Evolutionary conservation across 2,329 filamentous ascomycete species (phyloP).

Genomic region (Teratosphaeria nubilosa): DNA sequence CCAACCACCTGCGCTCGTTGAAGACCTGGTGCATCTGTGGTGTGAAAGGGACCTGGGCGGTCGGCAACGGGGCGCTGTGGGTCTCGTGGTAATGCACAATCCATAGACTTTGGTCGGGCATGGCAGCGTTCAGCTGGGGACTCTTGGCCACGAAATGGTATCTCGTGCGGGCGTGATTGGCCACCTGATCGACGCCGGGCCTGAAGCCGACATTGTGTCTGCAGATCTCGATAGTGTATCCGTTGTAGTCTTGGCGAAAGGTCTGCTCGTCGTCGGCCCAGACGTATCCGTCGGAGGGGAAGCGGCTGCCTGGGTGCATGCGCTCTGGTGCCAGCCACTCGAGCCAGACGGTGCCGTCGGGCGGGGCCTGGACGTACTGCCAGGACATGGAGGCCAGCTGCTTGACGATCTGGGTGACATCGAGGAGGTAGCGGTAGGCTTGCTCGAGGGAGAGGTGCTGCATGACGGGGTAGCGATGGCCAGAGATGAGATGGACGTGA

Average conservation of each 20-base stretch:
- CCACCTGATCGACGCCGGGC: conserved; percentile 54
- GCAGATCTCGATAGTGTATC: conserved; percentile 77
- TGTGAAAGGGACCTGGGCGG: conserved; percentile 52
- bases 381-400: conserved; percentile 82
- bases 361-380: conserved; percentile 78
- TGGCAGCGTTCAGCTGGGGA: conserved; percentile 58
- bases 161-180: conserved; percentile 69
- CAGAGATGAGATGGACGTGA: conserved; percentile 83
- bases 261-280: conserved; percentile 76
- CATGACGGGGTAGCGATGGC: conserved; percentile 66
- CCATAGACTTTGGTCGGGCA: conserved; percentile 74
- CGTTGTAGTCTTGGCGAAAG: conserved; percentile 62
- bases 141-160: conserved; percentile 74
- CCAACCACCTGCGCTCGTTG: conserved; percentile 50
- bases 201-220: conserved; percentile 73
- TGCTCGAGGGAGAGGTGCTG: conserved; percentile 62
- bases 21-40: conserved; percentile 52
- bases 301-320: conserved; percentile 58
- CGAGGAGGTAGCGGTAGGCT: conserved; percentile 72
- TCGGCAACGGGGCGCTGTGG: conserved; percentile 63
- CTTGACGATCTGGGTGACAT: conserved; percentile 75
- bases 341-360: conserved; percentile 71
- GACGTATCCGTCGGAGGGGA: conserved; percentile 83
- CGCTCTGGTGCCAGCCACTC: conserved; percentile 78
- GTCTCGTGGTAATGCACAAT: conserved; percentile 80